Evolutionary conservation across 371 early-diverging fungal species (phyloP).

Genomic region (Rhizopus arrhizus): DNA sequence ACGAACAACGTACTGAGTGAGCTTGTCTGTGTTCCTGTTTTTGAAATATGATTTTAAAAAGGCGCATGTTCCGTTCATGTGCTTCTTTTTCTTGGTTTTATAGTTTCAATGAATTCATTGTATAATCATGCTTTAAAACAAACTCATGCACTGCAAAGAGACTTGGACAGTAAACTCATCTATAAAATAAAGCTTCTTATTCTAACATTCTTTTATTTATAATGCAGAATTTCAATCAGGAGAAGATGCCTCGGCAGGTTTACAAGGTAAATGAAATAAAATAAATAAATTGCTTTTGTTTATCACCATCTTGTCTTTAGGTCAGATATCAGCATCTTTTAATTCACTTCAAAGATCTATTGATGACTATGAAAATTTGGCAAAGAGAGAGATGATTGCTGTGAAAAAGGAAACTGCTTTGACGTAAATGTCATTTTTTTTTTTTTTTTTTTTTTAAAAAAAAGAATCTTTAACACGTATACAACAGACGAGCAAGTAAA

Average conservation of each 20-base stretch:
- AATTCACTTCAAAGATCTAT: conserved; percentile 68
- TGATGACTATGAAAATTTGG: conserved; percentile 72
- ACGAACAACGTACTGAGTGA: too few species aligned
- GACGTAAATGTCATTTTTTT: conserved; percentile 49
- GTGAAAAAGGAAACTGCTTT: conserved; percentile 76
- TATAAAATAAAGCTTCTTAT: background rate
- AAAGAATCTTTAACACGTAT: too few species aligned
- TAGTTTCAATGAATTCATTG: conserved; percentile 55
- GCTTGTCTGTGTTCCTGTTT: background rate
- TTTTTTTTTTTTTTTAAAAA: background rate
- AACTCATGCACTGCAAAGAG: conserved; percentile 57
- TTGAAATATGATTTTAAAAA: background rate
- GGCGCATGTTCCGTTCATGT: background rate
- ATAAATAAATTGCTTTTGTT: background rate
- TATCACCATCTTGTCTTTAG: conserved; percentile 40
- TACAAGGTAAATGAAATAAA: conserved; percentile 53
- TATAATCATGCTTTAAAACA: conserved; percentile 68
- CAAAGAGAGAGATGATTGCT: conserved; percentile 74
- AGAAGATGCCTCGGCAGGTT: conserved; percentile 60
- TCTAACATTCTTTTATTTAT: background rate
- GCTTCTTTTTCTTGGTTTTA: background rate
- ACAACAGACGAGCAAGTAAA: conserved; percentile 62
- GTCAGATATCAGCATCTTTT: conserved; percentile 71
- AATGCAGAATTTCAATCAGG: conserved; percentile 56
- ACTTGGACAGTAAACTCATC: conserved; percentile 47